These are phyloP conservation scores for Torulaspora indica DNA, from an alignment of 805 yeast species.

Conservation along the genomic window DNA sequence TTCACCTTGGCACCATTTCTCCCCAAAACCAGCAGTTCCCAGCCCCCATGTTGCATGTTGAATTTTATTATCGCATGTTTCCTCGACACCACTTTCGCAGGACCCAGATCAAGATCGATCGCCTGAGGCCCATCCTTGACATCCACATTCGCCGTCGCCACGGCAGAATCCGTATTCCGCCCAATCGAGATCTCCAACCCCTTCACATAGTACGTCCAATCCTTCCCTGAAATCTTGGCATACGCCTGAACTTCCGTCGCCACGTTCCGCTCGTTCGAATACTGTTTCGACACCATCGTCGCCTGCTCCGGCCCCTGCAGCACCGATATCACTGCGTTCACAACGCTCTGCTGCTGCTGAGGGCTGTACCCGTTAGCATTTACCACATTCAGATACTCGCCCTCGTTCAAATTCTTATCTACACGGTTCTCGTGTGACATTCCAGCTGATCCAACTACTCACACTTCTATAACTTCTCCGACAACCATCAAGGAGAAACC, in stretches of 20 bases:
- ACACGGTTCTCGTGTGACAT: conserved; percentile 9
- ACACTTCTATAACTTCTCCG: background rate
- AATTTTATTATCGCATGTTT: conserved; percentile 82
- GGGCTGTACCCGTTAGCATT: conserved; percentile 15
- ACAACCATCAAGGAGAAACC: background rate
- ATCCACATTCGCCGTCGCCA: background rate
- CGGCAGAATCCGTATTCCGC: conserved; percentile 55
- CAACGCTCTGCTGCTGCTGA: conserved; percentile 46
- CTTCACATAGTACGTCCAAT: conserved; percentile 94
- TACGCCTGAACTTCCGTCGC: conserved; percentile 89
- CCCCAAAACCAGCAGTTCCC: conserved; percentile 84
- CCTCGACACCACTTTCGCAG: conserved; percentile 94
- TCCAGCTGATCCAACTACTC: background rate
- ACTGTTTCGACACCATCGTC: conserved; percentile 68
- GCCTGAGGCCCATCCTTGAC: conserved; percentile 33
- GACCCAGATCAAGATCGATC: conserved; percentile 79
- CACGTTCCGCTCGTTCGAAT: conserved; percentile 64
- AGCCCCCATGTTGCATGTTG: conserved; percentile 64
- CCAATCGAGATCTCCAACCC: conserved; percentile 73
- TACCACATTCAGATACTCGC: conserved; percentile 6
- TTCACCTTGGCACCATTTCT: conserved; percentile 93
- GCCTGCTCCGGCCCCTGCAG: conserved; percentile 67
- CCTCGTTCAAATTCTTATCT: background rate
- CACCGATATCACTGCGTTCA: conserved; percentile 68
- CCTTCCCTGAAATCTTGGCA: conserved; percentile 88